A percentile compares a stretch with the other conserved stretches of the same genome.
Evolutionary conservation across 106 monocot genomes (phyloP).

Genomic region (Dactylorhiza incarnata): DNA sequence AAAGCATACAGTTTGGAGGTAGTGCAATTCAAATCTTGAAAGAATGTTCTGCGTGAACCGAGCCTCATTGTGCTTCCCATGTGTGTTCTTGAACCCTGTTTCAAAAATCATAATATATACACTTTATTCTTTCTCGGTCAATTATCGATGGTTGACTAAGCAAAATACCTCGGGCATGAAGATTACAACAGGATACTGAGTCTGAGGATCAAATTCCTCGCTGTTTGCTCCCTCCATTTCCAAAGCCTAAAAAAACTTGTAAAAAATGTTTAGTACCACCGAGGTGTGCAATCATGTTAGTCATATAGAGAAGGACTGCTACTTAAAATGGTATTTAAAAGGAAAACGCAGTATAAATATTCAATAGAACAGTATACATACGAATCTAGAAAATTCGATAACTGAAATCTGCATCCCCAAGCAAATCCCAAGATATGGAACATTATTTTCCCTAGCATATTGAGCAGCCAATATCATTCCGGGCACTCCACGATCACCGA

Average conservation of each 20-base stretch:
- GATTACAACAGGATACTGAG: conserved; percentile 52
- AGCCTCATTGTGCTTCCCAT: conserved; percentile 83
- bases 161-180: conserved; percentile 77
- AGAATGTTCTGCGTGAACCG: conserved; percentile 59
- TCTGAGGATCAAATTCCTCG: conserved; percentile 64
- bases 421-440: conserved; percentile 64
- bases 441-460: conserved; percentile 69
- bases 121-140: neutral
- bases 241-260: conserved; percentile 27
- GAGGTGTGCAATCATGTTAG: neutral
- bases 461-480: conserved; percentile 89
- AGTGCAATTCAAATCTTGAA: conserved; percentile 39
- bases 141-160: neutral
- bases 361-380: conserved; percentile 19
- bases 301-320: neutral
- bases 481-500: conserved; percentile 71
- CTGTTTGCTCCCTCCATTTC: conserved; percentile 65
- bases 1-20: conserved; percentile 61
- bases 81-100: conserved; percentile 69
- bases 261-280: neutral
- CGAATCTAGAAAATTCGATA: conserved; percentile 63
- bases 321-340: neutral
- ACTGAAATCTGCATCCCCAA: conserved; percentile 91
- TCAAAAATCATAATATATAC: neutral
- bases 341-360: neutral